Evolutionary conservation across 2,329 filamentous ascomycete species (phyloP).

Genomic region (Alternaria tenuissima): DNA sequence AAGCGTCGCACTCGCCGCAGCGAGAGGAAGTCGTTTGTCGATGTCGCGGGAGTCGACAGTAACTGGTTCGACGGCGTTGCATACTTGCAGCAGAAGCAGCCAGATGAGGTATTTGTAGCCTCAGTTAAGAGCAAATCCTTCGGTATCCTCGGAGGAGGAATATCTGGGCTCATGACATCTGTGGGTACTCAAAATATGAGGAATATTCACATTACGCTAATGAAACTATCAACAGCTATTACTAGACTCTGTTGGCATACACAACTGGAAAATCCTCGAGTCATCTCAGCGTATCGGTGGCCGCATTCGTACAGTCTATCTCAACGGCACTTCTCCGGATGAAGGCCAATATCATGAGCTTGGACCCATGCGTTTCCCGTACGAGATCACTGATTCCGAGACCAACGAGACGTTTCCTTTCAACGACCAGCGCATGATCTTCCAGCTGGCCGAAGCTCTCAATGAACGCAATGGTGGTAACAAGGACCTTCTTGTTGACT

Average conservation of each 20-base stretch:
- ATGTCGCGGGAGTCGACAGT: constrained; percentile 64
- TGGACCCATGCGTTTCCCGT: constrained; percentile 70
- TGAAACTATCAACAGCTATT: constrained; percentile 6
- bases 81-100: constrained; percentile 62
- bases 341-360: constrained; percentile 71
- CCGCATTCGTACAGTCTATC: constrained; percentile 67
- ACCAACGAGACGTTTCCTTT: constrained; percentile 63
- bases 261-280: constrained; percentile 69
- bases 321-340: constrained; percentile 63
- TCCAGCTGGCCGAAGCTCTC: constrained; percentile 65
- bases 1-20: constrained; percentile 30
- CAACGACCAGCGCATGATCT: constrained; percentile 67
- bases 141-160: constrained; percentile 69
- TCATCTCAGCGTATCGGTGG: constrained; percentile 67
- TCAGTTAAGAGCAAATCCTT: constrained; percentile 63
- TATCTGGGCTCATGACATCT: constrained; percentile 66
- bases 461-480: constrained; percentile 64
- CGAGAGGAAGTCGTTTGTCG: constrained; percentile 41
- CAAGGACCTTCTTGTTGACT: constrained; percentile 58
- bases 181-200: neutral
- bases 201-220: neutral
- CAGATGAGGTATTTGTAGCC: constrained; percentile 58
- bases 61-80: constrained; percentile 69
- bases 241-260: constrained; percentile 60
- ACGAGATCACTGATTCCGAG: constrained; percentile 54